A percentile compares a stretch with the other conserved stretches of the same genome.
Evolutionary conservation across 148 eudicot species (phyloP).

Genomic region (Selenicereus undatus): DNA sequence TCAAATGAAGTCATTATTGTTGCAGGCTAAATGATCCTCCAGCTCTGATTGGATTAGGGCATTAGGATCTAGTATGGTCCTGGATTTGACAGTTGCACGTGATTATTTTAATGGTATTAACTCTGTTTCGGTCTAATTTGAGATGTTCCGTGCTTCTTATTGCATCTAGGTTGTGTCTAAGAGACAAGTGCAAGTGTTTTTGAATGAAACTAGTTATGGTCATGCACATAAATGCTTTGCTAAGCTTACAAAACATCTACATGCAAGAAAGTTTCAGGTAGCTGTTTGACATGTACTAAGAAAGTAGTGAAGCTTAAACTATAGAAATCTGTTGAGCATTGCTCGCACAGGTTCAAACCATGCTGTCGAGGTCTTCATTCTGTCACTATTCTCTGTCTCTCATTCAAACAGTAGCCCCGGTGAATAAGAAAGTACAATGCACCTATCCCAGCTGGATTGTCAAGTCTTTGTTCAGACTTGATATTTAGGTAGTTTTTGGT

Average conservation of each 20-base stretch:
- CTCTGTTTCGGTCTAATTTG: neutral
- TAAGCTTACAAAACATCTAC: neutral
- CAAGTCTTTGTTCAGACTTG: neutral
- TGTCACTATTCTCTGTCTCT: too few species aligned
- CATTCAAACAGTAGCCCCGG: neutral
- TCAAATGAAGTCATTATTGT: too few species aligned
- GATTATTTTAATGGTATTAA: neutral
- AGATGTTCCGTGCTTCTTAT: neutral
- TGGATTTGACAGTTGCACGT: neutral
- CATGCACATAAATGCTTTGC: too few species aligned
- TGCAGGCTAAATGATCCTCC: too few species aligned
- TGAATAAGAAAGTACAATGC: neutral
- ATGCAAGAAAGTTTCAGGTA: neutral
- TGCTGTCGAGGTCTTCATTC: conserved; percentile 71
- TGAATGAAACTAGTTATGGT: too few species aligned
- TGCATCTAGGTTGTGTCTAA: neutral
- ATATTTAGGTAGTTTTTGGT: too few species aligned
- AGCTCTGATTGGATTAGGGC: neutral
- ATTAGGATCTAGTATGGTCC: neutral
- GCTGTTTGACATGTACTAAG: neutral
- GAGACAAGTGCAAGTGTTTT: neutral
- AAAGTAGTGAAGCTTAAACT: neutral
- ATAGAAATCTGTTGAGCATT: conserved; percentile 81
- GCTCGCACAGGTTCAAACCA: conserved; percentile 99
- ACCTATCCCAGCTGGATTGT: neutral